Evolutionary conservation across 148 eudicot genomes (phyloP).

Genomic region (Beta vulgaris): DNA sequence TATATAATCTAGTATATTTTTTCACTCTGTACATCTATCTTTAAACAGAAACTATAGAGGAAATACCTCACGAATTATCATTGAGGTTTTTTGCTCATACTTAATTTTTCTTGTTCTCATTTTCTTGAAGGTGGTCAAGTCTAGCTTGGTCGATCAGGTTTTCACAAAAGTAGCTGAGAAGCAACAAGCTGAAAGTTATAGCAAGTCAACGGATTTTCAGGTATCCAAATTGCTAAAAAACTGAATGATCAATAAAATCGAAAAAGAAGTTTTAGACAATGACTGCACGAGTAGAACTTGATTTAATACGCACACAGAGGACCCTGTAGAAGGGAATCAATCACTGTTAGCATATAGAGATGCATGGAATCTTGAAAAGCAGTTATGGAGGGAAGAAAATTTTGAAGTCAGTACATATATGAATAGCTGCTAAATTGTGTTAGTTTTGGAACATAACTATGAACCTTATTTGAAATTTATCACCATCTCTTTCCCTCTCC

Average conservation of each 20-base stretch:
- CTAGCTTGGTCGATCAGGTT: constrained; percentile 30
- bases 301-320: not conserved
- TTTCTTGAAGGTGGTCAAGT: constrained; percentile 30
- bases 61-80: not conserved
- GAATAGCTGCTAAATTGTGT: not conserved
- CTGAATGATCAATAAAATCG: not conserved
- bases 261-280: not conserved
- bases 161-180: constrained; percentile 26
- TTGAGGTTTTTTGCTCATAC: not conserved
- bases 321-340: not conserved
- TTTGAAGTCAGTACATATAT: not conserved
- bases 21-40: not conserved
- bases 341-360: not conserved
- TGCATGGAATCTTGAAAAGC: not conserved
- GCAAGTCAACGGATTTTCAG: constrained; percentile 35
- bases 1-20: not conserved
- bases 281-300: not conserved
- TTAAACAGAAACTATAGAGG: not conserved
- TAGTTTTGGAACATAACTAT: not conserved
- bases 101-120: not conserved
- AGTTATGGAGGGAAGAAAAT: not conserved
- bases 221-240: constrained; percentile 5
- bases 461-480: no score
- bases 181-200: constrained; percentile 29
- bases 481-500: no score